Conservation (phyloP, 352 stramenopile genomes). For the Phytophthora multivora region DNA sequence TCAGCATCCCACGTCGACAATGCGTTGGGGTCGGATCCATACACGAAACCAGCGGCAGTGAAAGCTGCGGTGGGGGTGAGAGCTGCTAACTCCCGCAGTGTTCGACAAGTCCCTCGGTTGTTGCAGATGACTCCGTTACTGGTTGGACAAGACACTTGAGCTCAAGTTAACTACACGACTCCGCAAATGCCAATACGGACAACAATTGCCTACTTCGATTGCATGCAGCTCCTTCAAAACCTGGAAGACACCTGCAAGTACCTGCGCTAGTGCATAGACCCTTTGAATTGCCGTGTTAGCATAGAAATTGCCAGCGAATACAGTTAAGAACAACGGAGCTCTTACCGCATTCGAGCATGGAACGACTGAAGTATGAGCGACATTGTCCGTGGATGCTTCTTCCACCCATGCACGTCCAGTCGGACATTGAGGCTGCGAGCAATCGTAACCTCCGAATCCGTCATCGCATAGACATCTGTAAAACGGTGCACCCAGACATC, state of each 20-base stretch:
- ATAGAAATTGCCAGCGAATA: too few species aligned
- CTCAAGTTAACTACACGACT: neutral
- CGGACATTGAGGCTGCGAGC: conserved; percentile 58
- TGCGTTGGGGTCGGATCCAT: conserved; percentile 78
- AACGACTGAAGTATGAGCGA: conserved; percentile 57
- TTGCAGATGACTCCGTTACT: conserved; percentile 41
- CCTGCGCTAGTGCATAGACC: conserved; percentile 63
- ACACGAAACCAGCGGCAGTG: conserved; percentile 50
- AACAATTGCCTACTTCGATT: conserved; percentile 64
- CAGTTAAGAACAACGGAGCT: neutral
- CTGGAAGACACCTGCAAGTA: conserved; percentile 56
- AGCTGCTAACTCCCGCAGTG: conserved; percentile 57
- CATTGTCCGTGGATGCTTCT: conserved; percentile 47
- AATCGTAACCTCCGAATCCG: conserved; percentile 58
- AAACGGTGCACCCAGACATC: conserved; percentile 42
- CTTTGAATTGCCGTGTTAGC: conserved; percentile 27
- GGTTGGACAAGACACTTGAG: conserved; percentile 54
- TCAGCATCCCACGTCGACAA: conserved; percentile 88
- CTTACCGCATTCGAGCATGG: conserved; percentile 77
- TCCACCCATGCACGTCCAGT: conserved; percentile 71
- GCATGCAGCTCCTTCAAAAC: conserved; percentile 74
- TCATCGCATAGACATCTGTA: conserved; percentile 66
- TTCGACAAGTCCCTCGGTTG: conserved; percentile 50
- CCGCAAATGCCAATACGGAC: too few species aligned
- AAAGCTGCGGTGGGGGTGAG: conserved; percentile 50